Evolutionary conservation across 768 basidiomycete genomes (phyloP).

Genomic region (Russula emetica): DNA sequence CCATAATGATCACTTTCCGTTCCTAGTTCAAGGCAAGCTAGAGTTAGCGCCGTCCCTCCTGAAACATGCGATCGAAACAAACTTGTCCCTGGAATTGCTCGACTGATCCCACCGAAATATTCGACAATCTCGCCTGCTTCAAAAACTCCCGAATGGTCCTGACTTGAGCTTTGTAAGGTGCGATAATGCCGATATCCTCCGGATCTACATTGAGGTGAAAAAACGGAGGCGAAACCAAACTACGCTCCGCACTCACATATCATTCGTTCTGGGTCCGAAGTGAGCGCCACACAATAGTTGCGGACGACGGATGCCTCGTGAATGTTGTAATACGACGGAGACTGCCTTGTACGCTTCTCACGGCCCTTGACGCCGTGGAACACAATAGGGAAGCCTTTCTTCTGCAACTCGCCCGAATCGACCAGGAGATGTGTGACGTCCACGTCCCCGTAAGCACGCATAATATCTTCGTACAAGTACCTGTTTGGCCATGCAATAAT

Average conservation of each 20-base stretch:
- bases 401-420: constrained; percentile 32
- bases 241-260: constrained; percentile 31
- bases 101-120: constrained; percentile 37
- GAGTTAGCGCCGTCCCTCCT: not conserved
- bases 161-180: constrained; percentile 41
- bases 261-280: constrained; percentile 30
- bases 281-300: constrained; percentile 34
- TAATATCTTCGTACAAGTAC: constrained; percentile 38
- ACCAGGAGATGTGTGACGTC: constrained; percentile 32
- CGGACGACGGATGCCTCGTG: constrained; percentile 37
- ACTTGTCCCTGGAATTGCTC: constrained; percentile 45
- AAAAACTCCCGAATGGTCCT: constrained; percentile 34
- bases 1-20: constrained; percentile 38
- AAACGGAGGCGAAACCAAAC: not conserved
- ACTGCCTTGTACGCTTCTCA: constrained; percentile 36
- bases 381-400: constrained; percentile 33
- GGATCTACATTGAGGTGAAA: constrained; percentile 25
- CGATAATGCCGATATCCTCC: constrained; percentile 38
- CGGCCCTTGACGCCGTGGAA: constrained; percentile 37
- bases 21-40: constrained; percentile 30
- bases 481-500: constrained; percentile 56
- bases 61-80: constrained; percentile 1
- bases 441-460: constrained; percentile 33
- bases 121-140: constrained; percentile 15
- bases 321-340: constrained; percentile 43